Conservation (phyloP, 345 rosid species). For the Corymbia maculata region DNA sequence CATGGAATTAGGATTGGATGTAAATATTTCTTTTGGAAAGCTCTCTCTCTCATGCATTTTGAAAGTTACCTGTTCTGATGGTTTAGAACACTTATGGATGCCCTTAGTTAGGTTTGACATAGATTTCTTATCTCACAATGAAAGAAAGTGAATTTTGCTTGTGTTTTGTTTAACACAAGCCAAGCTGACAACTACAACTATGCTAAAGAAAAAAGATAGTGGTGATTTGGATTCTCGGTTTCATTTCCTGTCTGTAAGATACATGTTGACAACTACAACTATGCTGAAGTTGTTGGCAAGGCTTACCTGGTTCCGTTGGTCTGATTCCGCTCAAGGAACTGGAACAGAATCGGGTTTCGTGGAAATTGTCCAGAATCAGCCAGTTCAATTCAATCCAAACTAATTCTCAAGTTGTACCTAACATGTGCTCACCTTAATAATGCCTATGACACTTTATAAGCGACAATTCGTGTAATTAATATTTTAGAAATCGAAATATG, state of each 20-base stretch:
- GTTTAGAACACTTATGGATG: not conserved
- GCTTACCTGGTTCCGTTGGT: not conserved
- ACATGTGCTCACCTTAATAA: too few species aligned
- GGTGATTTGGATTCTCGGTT: not conserved
- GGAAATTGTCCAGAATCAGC: too few species aligned
- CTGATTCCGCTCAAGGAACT: not conserved
- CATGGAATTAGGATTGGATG: rapidly evolving
- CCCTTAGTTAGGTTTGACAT: not conserved
- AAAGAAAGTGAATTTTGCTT: not conserved
- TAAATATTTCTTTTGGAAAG: not conserved
- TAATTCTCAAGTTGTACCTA: too few species aligned
- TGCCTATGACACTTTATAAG: not conserved
- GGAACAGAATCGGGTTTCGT: too few species aligned
- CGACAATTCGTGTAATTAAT: not conserved
- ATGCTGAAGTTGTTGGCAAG: not conserved
- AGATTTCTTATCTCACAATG: not conserved
- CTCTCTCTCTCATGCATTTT: not conserved
- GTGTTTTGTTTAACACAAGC: not conserved
- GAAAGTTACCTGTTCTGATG: not conserved
- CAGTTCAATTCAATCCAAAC: too few species aligned
- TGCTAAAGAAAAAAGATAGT: not conserved
- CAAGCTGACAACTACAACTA: too few species aligned
- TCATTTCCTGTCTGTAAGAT: too few species aligned
- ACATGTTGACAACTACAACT: too few species aligned
- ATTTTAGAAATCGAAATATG: too few species aligned